Conservation (phyloP, 2,329 filamentous ascomycete genomes). For the Phialocephala sp. region DNA sequence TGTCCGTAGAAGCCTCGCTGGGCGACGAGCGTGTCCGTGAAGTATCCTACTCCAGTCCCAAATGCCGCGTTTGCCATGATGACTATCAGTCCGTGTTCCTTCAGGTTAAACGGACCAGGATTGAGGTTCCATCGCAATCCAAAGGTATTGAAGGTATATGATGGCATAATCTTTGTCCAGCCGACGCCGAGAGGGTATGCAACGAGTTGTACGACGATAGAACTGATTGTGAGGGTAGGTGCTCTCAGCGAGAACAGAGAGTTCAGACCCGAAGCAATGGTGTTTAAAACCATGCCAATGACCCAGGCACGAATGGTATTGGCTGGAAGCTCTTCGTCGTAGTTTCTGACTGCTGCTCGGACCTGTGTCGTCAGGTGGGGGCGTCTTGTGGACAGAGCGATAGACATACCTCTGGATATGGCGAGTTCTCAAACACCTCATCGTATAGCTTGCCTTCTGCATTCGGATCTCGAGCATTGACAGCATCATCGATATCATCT, state of each 20-base stretch:
- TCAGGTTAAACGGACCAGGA: conserved; percentile 71
- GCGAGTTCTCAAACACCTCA: conserved; percentile 27
- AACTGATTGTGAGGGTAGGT: conserved; percentile 48
- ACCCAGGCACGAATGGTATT: conserved; percentile 70
- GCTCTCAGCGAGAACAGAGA: conserved; percentile 33
- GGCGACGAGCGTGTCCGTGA: not conserved
- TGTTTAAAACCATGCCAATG: conserved; percentile 41
- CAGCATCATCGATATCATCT: conserved; percentile 29
- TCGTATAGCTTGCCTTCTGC: conserved; percentile 22
- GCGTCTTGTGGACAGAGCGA: not conserved
- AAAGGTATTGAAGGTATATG: conserved; percentile 48
- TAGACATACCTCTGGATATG: conserved; percentile 23
- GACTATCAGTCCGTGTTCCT: conserved; percentile 71
- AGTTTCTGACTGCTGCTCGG: conserved; percentile 39
- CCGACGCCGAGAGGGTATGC: conserved; percentile 53
- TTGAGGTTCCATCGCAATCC: conserved; percentile 64
- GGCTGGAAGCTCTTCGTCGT: conserved; percentile 67
- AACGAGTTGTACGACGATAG: conserved; percentile 31
- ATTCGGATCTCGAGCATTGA: conserved; percentile 24
- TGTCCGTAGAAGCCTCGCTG: conserved; percentile 4
- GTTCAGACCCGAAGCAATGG: conserved; percentile 32
- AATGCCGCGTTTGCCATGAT: conserved; percentile 56
- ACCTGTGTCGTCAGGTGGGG: conserved; percentile 22
- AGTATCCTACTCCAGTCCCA: conserved; percentile 2
- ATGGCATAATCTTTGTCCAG: conserved; percentile 54